Evolutionary conservation across 1,284 basidiomycete species (phyloP).

Genomic region (Peniophora sp.): DNA sequence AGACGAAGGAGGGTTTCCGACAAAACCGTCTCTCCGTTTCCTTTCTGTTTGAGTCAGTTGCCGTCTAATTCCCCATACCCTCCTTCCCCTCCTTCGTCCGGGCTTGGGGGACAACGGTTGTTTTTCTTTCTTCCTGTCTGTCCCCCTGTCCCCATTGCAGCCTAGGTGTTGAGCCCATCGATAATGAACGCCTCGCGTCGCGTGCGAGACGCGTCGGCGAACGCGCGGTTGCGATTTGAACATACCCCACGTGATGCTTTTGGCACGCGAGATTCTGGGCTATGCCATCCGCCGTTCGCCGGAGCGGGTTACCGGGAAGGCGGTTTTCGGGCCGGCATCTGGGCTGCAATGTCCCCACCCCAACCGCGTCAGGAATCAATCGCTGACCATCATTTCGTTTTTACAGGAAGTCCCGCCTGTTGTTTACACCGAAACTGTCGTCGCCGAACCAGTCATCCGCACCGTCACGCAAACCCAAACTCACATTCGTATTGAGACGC

Average conservation of each 20-base stretch:
- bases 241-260: conserved; percentile 28
- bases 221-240: conserved; percentile 19
- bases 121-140: conserved; percentile 48
- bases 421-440: conserved; percentile 39
- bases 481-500: conserved; percentile 40
- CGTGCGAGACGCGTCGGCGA: conserved; percentile 12
- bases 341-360: conserved; percentile 26
- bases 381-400: conserved; percentile 14
- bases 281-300: too few relatives aligned
- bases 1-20: conserved; percentile 72
- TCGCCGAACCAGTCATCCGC: conserved; percentile 42
- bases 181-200: too few relatives aligned
- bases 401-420: conserved; percentile 51
- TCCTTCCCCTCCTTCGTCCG: conserved; percentile 63
- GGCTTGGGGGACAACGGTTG: conserved; percentile 76
- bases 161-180: conserved; percentile 42
- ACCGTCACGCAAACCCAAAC: conserved; percentile 44
- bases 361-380: conserved; percentile 19
- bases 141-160: conserved; percentile 54
- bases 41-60: conserved; percentile 46
- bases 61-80: conserved; percentile 45
- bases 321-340: conserved; percentile 29
- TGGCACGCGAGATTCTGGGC: too few relatives aligned
- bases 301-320: too few relatives aligned
- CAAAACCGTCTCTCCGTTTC: conserved; percentile 32